Percentiles rank a stretch among this genome's conserved stretches.
Evolutionary conservation across 2,329 filamentous ascomycete species (phyloP).

Genomic region (Basipetospora chlamydospora): DNA sequence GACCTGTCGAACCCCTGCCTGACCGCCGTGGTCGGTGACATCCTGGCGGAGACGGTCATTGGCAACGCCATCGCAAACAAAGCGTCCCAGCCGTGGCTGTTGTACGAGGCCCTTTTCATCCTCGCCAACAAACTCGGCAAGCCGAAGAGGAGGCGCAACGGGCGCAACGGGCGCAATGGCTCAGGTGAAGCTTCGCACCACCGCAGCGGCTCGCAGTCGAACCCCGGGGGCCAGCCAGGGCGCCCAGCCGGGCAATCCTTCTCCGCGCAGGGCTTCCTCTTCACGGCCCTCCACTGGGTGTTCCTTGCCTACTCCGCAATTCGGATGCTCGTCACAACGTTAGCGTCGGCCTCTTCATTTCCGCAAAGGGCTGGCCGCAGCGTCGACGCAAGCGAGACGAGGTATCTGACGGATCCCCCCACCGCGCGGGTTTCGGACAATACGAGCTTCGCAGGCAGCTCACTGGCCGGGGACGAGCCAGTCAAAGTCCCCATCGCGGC

Average conservation of each 20-base stretch:
- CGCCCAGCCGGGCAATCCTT: neutral
- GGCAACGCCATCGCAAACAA: constrained; percentile 69
- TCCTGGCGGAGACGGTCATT: constrained; percentile 80
- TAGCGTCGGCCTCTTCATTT: constrained; percentile 54
- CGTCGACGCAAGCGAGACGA: constrained; percentile 11
- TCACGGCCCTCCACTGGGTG: constrained; percentile 39
- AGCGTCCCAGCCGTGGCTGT: constrained; percentile 72
- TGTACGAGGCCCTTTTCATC: constrained; percentile 75
- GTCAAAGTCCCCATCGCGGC: constrained; percentile 51
- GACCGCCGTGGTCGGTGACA: constrained; percentile 68
- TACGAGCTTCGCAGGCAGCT: neutral
- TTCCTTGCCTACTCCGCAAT: constrained; percentile 45
- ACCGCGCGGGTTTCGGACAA: no score
- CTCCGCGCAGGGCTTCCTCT: constrained; percentile 35
- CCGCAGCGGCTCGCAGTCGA: neutral
- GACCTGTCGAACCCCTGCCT: constrained; percentile 81
- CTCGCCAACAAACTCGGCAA: constrained; percentile 22
- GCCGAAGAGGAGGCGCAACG: constrained; percentile 4
- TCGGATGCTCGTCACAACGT: constrained; percentile 48
- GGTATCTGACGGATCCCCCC: constrained; percentile 7
- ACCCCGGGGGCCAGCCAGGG: neutral
- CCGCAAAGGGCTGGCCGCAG: constrained; percentile 27
- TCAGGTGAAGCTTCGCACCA: neutral
- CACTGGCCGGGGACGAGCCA: constrained; percentile 7
- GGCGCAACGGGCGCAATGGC: neutral